These are phyloP conservation scores for Dactylellina parvicollis DNA, from an alignment of 2,329 filamentous ascomycete species.

Conservation along the genomic window DNA sequence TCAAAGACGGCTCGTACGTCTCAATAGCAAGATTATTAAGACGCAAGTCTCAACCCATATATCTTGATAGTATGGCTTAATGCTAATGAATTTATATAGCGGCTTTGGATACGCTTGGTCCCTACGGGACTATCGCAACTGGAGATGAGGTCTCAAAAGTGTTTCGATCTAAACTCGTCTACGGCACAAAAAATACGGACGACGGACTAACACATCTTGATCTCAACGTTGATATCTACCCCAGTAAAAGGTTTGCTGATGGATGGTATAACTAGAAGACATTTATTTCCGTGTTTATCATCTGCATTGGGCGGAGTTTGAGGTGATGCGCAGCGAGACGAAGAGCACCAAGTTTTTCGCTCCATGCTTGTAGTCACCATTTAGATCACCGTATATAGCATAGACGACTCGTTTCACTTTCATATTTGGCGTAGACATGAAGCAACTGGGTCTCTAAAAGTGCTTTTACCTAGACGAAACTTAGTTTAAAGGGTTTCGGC, in stretches of 20 bases:
- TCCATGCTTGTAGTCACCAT: no score
- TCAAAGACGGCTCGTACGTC: conserved; percentile 17
- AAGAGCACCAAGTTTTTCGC: no score
- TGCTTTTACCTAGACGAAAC: no score
- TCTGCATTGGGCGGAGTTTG: no score
- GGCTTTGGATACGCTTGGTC: conserved; percentile 7
- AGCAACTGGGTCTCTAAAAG: no score
- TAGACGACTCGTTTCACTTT: no score
- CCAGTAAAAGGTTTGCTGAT: not conserved
- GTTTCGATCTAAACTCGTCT: conserved; percentile 8
- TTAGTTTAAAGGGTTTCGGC: no score
- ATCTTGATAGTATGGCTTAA: not conserved
- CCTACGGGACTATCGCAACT: conserved; percentile 10
- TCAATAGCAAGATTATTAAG: not conserved
- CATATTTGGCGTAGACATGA: no score
- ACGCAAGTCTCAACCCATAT: not conserved
- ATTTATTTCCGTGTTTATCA: no score
- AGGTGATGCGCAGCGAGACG: no score
- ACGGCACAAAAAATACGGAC: conserved; percentile 13
- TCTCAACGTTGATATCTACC: conserved; percentile 17
- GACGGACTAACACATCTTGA: conserved; percentile 15
- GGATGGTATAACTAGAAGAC: conserved; percentile 18
- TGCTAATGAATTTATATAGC: conserved; percentile 9
- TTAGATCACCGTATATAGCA: no score
- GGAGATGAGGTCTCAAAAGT: conserved; percentile 7